A percentile compares a stretch with the other conserved stretches of the same genome.
Evolutionary conservation across 108 stramenopile genomes (phyloP).

Genomic region (Nannochloropsis gaditana): DNA sequence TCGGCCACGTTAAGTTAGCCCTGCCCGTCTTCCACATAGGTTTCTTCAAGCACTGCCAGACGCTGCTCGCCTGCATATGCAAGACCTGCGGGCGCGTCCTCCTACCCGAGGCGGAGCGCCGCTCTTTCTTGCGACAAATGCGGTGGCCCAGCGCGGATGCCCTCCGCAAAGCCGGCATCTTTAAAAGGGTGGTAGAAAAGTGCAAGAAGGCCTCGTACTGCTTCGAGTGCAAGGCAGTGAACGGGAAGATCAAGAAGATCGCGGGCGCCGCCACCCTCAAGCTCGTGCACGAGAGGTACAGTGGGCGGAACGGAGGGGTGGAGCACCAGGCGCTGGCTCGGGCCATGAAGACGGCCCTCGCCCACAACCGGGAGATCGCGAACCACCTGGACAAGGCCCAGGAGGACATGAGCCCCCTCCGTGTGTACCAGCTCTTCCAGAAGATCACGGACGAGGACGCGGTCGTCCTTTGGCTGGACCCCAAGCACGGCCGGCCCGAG

Average conservation of each 20-base stretch:
- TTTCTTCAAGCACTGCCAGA: slow-evolving; percentile 85
- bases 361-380: slow-evolving; percentile 66
- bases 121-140: slow-evolving; percentile 62
- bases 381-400: slow-evolving; percentile 61
- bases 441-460: slow-evolving; percentile 88
- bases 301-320: slow-evolving; percentile 63
- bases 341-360: slow-evolving; percentile 59
- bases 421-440: slow-evolving; percentile 69
- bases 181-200: slow-evolving; percentile 79
- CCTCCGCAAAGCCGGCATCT: slow-evolving; percentile 60
- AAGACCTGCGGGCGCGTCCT: slow-evolving; percentile 90
- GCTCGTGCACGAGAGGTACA: slow-evolving; percentile 84
- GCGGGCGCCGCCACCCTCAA: slow-evolving; percentile 81
- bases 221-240: slow-evolving; percentile 74
- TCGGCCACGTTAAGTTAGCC: slow-evolving; percentile 83
- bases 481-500: slow-evolving; percentile 84
- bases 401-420: slow-evolving; percentile 48
- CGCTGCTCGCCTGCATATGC: slow-evolving; percentile 87
- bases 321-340: slow-evolving; percentile 63
- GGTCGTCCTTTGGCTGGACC: slow-evolving; percentile 83
- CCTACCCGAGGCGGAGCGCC: slow-evolving; percentile 62
- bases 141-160: slow-evolving; percentile 71
- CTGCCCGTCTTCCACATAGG: slow-evolving; percentile 98
- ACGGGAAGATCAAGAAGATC: slow-evolving; percentile 92
- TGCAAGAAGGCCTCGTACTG: slow-evolving; percentile 82